These are phyloP conservation scores for Hibiscus syriacus DNA, from an alignment of 345 rosid genomes.

Conservation along the genomic window DNA sequence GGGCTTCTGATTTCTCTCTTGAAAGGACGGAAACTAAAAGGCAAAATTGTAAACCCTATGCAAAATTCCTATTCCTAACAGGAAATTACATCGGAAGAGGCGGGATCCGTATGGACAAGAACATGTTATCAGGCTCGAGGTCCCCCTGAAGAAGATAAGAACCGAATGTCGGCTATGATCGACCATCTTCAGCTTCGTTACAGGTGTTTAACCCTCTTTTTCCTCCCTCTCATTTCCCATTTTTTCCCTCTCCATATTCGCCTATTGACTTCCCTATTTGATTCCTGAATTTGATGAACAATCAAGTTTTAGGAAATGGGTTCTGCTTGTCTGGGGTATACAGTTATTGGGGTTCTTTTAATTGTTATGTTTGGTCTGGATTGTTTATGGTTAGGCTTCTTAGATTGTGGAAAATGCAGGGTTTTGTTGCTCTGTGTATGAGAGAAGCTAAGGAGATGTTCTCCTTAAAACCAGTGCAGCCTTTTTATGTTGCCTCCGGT, in stretches of 20 bases:
- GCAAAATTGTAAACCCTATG: conserved; percentile 5
- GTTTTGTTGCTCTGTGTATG: conserved; percentile 16
- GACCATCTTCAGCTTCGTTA: conserved; percentile 88
- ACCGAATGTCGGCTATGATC: conserved; percentile 69
- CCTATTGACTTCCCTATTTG: no score
- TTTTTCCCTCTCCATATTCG: no score
- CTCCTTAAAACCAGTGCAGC: conserved; percentile 66
- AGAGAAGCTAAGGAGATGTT: conserved; percentile 46
- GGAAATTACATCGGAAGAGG: neutral
- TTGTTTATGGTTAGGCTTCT: conserved; percentile 17
- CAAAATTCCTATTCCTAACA: neutral
- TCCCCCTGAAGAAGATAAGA: conserved; percentile 68
- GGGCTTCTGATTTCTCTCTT: conserved; percentile 10
- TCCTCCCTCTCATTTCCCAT: no score
- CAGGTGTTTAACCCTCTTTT: conserved; percentile 43
- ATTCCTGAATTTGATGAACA: neutral
- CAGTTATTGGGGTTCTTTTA: neutral
- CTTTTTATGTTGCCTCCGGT: conserved; percentile 40
- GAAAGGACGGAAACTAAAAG: neutral
- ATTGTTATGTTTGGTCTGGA: neutral
- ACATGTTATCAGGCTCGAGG: conserved; percentile 73
- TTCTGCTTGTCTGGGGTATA: neutral
- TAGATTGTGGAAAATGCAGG: neutral
- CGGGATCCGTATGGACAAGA: conserved; percentile 57
- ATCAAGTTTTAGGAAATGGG: neutral